phyloP scores from a whole-genome alignment of 2,329 filamentous ascomycete genomes.

The Verticillium nonalfalfae region DNA sequence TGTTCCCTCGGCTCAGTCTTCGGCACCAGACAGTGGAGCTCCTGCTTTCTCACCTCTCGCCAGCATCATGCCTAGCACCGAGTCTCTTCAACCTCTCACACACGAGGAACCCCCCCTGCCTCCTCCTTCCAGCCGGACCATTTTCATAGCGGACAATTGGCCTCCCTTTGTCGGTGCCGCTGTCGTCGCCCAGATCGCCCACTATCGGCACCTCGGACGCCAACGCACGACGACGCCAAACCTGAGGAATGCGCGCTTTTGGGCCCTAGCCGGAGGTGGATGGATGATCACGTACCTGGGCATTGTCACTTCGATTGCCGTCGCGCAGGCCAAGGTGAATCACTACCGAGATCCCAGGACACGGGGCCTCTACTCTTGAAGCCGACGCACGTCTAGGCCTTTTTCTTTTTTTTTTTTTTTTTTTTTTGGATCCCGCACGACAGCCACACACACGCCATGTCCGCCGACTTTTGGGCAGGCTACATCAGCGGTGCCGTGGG shows the following conservation, averaged over 20 bases:
- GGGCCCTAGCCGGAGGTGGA: slow-evolving; percentile 10
- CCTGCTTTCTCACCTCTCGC: background rate
- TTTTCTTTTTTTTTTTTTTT: no score
- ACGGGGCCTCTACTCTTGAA: slow-evolving; percentile 5
- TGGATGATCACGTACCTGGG: slow-evolving; percentile 12
- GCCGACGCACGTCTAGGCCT: no score
- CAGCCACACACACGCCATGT: slow-evolving; percentile 46
- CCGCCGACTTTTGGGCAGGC: slow-evolving; percentile 88
- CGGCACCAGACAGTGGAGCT: background rate
- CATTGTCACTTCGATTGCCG: slow-evolving; percentile 8
- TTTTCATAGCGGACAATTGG: slow-evolving; percentile 13
- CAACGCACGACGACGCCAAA: slow-evolving; percentile 8
- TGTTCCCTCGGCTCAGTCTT: background rate
- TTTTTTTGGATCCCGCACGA: background rate
- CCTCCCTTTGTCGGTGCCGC: slow-evolving; percentile 9
- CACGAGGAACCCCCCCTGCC: slow-evolving; percentile 4
- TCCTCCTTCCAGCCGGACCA: slow-evolving; percentile 4
- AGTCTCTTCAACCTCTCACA: background rate
- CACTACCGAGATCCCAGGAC: slow-evolving; percentile 9
- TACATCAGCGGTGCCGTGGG: slow-evolving; percentile 81
- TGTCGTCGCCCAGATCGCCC: slow-evolving; percentile 7
- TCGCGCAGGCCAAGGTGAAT: slow-evolving; percentile 8
- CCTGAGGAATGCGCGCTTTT: slow-evolving; percentile 13
- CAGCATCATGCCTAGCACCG: background rate
- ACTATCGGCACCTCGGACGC: slow-evolving; percentile 11